Evolutionary conservation across 768 basidiomycete genomes (phyloP), one percentile per base, ranked within the genome.

Genomic region (Clitopilus passeckerianus): DNA sequence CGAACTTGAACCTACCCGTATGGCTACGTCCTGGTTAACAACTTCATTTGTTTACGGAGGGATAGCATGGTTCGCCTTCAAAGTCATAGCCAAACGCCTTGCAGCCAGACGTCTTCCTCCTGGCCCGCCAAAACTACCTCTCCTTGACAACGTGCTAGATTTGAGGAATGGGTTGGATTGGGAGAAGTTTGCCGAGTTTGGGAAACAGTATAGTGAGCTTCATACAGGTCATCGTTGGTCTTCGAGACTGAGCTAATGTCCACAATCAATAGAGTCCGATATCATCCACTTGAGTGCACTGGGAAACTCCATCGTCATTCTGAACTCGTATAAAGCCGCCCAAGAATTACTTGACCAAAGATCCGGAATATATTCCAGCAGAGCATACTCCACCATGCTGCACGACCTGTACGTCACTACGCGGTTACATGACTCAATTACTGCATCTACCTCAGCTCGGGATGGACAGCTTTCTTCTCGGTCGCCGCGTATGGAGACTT

Each of bases 311-410:
- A 56, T 71, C 15, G 41, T 70, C 41, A 57, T 70, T 24, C 58
- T 70, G 30, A 63, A 70, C 33, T 62, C 65, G 16, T 58, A 57
- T 5, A 58, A 67, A 34, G 60, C 63, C 6, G 65, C 63, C 6
- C 61, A 59, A 15, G 68, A 70, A n/a, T 63, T 71, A 18, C 56
- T 71, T 3, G 67, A 67, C 12, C 61, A 60, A 43, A 62, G 67
- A 52, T 66, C 64, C 2, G 53, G 46, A 20, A 65, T 62, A 30
- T 70, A 65, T 44, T 68, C 62, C 4, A 60, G 63, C 54, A 66
- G 68, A 67, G 64, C 37, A 41, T 41, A 41, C 14, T 41, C 37
- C 37, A n/a, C 37, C 37, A 41, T n/a, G 37, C 12, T 41, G 37
- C n/a, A 15, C 37, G n/a, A 41, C 37, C 12, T 41, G 37, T 41